Conservation (phyloP, 192 early-diverging fungal genomes). For the Coemansia sp. region DNA sequence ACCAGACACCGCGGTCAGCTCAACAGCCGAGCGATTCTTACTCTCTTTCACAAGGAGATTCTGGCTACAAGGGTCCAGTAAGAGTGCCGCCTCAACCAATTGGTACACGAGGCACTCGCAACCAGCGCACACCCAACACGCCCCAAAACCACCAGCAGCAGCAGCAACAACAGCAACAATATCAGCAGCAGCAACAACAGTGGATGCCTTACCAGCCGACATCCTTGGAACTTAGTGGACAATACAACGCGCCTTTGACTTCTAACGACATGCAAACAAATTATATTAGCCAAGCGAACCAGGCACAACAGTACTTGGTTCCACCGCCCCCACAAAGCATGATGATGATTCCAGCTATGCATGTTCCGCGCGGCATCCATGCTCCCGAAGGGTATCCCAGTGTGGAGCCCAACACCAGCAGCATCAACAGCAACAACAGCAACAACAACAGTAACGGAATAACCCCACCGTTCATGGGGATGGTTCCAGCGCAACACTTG, state of each 20-base stretch:
- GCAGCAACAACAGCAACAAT: conserved; percentile 3
- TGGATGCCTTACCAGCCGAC: background rate
- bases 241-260: background rate
- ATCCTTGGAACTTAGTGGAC: background rate
- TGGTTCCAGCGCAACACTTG: conserved; percentile 1
- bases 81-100: conserved; percentile 34
- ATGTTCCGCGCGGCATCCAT: conserved; percentile 3
- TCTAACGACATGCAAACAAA: conserved; percentile 3
- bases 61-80: conserved; percentile 2
- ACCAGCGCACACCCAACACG: conserved; percentile 1
- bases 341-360: conserved; percentile 6
- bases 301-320: conserved; percentile 8
- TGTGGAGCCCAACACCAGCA: background rate
- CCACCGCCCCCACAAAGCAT: conserved; percentile 8
- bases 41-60: conserved; percentile 19
- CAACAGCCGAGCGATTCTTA: conserved; percentile 6
- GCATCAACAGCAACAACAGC: background rate
- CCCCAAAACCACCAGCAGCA: conserved; percentile 1
- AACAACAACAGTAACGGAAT: background rate
- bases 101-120: conserved; percentile 30
- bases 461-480: background rate
- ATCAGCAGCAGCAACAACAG: conserved; percentile 8
- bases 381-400: background rate
- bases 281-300: background rate
- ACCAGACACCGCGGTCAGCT: background rate